Evolutionary conservation across 208 protist genomes (phyloP), one percentile per base, ranked within the genome.

Genomic region (Novymonas esmeraldas): DNA sequence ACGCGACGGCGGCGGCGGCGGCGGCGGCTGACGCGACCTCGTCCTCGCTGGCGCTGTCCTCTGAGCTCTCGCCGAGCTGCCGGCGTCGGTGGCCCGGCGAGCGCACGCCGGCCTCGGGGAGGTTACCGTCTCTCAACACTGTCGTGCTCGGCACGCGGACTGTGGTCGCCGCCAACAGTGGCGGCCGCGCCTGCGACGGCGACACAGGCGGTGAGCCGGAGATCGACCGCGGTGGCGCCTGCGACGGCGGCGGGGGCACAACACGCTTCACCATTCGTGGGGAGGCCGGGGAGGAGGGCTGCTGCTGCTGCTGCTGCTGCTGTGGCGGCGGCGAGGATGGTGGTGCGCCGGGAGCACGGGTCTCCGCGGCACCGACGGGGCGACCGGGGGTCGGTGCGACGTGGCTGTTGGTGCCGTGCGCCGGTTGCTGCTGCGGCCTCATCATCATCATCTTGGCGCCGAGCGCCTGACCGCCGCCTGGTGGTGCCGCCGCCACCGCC

Each of bases 141-240:
- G 69, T 68, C 28, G 69, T 55, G 11, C 45, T 62, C 28, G 69
- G 69, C 51, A 74, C 69, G 5, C 59, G 59, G 16, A 74, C 29
- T 7, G 46, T 16, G 6, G 34, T 64, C 4, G 50, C n/a, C n/a
- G 52, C 22, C 24, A 52, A 20, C 18, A 60, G 16, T 2, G 29
- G n/a, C 0, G 38, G 31, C 18, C n/a, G 31, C 16, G 28, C 11
- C 48, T 36, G 31, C 16, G 26, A 58, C 6, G 44, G 59, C 26
- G 33, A 34, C n/a, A 26, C 16, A 13, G 36, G 6, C 18, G 26
- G 14, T 6, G 49, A 28, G 22, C 4, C 7, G 18, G 24, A 18
- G 18, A 24, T 20, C 18, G 18, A 18, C 18, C 22, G 49, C 6
- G 58, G 57, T n/a, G 38, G 44, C 11, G 16, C 31, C 24, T 46